Conservation (phyloP, 1,284 basidiomycete species). For the Moesziomyces sp. region DNA sequence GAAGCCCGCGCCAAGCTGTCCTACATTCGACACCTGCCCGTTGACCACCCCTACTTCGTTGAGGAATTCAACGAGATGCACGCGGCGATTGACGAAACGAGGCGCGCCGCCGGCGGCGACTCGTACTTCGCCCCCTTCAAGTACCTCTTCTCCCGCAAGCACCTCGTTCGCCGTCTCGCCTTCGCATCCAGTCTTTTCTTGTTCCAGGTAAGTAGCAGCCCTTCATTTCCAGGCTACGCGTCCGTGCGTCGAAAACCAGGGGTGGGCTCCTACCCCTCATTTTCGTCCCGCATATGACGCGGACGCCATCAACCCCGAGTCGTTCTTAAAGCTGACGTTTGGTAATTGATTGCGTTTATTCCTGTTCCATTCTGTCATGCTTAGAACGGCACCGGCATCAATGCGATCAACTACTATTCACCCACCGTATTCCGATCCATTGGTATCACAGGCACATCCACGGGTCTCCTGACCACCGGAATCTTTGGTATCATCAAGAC, state of each 20-base stretch:
- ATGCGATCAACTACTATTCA: conserved; percentile 69
- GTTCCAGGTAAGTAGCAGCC: conserved; percentile 1
- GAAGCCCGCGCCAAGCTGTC: conserved; percentile 56
- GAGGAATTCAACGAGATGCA: conserved; percentile 38
- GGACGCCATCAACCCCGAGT: too few species aligned
- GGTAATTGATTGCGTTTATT: too few species aligned
- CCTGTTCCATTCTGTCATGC: too few species aligned
- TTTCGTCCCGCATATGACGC: too few species aligned
- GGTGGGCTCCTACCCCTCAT: too few species aligned
- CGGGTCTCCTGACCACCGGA: conserved; percentile 77
- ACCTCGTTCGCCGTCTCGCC: conserved; percentile 12
- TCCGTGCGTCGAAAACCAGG: too few species aligned
- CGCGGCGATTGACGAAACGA: conserved; percentile 12
- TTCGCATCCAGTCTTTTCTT: conserved; percentile 22
- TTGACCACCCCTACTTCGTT: conserved; percentile 56
- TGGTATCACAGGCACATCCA: conserved; percentile 67
- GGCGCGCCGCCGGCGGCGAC: conserved; percentile 14
- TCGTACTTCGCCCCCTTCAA: conserved; percentile 46
- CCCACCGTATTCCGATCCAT: conserved; percentile 73
- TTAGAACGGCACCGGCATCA: conserved; percentile 57
- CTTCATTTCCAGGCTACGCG: too few species aligned
- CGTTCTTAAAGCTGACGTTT: too few species aligned
- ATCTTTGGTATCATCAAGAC: conserved; percentile 83
- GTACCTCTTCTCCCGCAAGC: conserved; percentile 39
- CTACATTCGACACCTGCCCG: conserved; percentile 57